A percentile compares a stretch with the other conserved stretches of the same genome.
These are phyloP conservation scores for Solanum peruvianum DNA, from an alignment of 257 asterid genomes.

Conservation along the genomic window DNA sequence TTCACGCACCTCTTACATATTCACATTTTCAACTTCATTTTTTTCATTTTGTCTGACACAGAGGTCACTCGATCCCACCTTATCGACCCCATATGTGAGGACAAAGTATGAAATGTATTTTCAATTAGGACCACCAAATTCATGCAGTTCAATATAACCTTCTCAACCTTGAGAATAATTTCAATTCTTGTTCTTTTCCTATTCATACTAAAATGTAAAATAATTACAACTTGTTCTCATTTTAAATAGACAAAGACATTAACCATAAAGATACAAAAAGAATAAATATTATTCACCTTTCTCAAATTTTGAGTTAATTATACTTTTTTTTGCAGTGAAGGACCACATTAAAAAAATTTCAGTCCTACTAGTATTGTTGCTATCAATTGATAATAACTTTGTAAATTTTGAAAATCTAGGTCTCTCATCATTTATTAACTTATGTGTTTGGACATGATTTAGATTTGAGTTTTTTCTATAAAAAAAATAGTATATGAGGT, in stretches of 20 bases:
- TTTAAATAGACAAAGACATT: neutral
- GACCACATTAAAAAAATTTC: neutral
- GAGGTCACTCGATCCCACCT: neutral
- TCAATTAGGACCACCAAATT: neutral
- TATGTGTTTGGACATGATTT: neutral
- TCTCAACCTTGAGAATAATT: neutral
- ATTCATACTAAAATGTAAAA: neutral
- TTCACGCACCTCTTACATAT: neutral
- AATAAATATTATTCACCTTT: neutral
- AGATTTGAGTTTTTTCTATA: neutral
- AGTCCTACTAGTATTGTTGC: neutral
- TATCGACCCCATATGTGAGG: neutral
- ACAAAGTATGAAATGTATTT: neutral
- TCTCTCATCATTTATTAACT: neutral
- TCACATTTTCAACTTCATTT: neutral
- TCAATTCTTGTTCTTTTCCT: neutral
- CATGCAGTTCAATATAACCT: neutral
- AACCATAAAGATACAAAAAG: neutral
- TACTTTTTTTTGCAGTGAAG: neutral
- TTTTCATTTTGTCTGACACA: neutral
- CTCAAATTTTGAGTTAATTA: neutral
- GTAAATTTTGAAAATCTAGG: neutral
- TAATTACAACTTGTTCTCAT: neutral
- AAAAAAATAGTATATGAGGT: neutral
- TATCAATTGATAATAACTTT: neutral